Percentiles rank a stretch among this genome's conserved stretches.
Evolutionary conservation across 225 moss, liverwort and hornwort species (phyloP).

Genomic region (Physcomitrium patens): DNA sequence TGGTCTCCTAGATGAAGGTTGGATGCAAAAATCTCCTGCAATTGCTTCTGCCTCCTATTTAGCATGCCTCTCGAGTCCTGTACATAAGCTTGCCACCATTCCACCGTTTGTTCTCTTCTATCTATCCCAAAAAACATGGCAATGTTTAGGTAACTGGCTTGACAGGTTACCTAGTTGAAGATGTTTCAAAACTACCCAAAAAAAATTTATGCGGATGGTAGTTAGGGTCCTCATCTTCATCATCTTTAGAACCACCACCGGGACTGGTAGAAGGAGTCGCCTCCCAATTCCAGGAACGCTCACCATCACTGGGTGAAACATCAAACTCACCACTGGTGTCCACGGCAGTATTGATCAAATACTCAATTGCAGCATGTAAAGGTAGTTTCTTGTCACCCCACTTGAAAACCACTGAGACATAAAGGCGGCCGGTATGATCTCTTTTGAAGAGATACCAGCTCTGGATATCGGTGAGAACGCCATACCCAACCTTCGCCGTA

Average conservation of each 20-base stretch:
- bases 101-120: background rate
- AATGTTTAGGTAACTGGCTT: background rate
- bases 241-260: conserved; percentile 2
- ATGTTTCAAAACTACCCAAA: background rate
- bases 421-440: conserved; percentile 15
- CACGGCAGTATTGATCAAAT: conserved; percentile 15
- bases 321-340: conserved; percentile 10
- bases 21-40: conserved; percentile 23
- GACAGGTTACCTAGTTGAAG: background rate
- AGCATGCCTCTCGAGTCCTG: background rate
- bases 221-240: background rate
- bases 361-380: conserved; percentile 23
- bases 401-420: conserved; percentile 24
- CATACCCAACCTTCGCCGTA: conserved; percentile 35
- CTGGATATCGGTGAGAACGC: conserved; percentile 24
- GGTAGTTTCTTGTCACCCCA: background rate
- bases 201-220: background rate
- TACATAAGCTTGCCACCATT: conserved; percentile 28
- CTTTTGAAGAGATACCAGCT: conserved; percentile 35
- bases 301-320: background rate
- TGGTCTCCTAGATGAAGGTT: conserved; percentile 3
- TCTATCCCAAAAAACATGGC: background rate
- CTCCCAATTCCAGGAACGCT: conserved; percentile 18
- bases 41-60: background rate
- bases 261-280: conserved; percentile 10